phyloP scores from a whole-genome alignment of 306 rosid genomes.

The Castanea crenata region DNA sequence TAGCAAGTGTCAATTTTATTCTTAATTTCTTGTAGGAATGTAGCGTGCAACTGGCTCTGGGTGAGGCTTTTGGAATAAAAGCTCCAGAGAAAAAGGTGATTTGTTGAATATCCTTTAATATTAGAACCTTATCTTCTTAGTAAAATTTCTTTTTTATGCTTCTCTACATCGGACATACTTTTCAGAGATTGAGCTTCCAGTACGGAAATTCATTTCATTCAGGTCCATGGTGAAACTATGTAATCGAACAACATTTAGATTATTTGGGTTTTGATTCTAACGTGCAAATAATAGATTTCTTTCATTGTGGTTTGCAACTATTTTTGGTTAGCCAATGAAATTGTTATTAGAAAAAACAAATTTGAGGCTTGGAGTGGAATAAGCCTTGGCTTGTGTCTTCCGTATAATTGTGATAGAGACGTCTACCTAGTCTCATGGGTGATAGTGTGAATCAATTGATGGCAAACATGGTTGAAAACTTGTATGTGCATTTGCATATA shows the following conservation, averaged over 20 bases:
- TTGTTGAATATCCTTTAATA: constrained; percentile 17
- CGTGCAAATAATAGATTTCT: neutral
- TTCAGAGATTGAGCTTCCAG: neutral
- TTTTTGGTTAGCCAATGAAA: neutral
- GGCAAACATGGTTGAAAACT: neutral
- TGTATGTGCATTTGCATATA: neutral
- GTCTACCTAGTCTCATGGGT: neutral
- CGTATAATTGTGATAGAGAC: neutral
- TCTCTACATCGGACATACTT: neutral
- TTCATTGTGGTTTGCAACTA: neutral
- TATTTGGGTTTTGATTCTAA: neutral
- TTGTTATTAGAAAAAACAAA: neutral
- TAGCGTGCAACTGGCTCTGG: constrained; percentile 85
- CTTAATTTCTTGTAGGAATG: constrained; percentile 60
- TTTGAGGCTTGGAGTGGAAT: neutral
- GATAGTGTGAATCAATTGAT: neutral
- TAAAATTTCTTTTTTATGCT: neutral
- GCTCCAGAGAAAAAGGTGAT: constrained; percentile 87
- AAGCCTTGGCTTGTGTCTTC: neutral
- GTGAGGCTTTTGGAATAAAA: constrained; percentile 93
- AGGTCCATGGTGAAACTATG: neutral
- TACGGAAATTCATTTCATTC: neutral
- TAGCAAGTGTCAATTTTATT: constrained; percentile 3
- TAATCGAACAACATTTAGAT: neutral
- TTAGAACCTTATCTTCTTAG: neutral